phyloP scores from a whole-genome alignment of 257 asterid species.

The Solanum sejunctum region DNA sequence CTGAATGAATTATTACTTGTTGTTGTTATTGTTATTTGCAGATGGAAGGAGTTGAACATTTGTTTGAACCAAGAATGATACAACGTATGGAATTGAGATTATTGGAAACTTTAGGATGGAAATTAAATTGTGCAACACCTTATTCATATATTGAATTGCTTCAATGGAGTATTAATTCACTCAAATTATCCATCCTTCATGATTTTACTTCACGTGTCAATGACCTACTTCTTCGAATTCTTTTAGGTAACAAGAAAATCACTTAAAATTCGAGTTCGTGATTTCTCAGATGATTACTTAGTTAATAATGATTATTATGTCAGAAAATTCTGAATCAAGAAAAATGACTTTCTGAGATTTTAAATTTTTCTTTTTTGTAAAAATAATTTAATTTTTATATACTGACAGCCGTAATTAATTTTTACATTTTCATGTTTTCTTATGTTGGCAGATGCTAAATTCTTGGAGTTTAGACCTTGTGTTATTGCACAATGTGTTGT shows the following conservation, averaged over 20 bases:
- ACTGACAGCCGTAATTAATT: too few species aligned
- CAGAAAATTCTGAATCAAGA: neutral
- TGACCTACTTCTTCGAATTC: slow-evolving; percentile 25
- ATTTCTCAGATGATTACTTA: neutral
- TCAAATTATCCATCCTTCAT: slow-evolving; percentile 8
- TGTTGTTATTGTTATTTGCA: neutral
- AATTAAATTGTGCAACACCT: slow-evolving; percentile 36
- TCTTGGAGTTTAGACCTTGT: slow-evolving; percentile 41
- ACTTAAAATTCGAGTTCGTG: neutral
- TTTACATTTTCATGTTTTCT: neutral
- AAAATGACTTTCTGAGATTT: neutral
- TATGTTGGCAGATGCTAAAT: slow-evolving; percentile 27
- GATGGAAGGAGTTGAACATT: slow-evolving; percentile 33
- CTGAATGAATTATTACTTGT: neutral
- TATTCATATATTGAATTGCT: slow-evolving; percentile 39
- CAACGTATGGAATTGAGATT: slow-evolving; percentile 53
- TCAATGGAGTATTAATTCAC: neutral
- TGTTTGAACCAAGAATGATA: slow-evolving; percentile 20
- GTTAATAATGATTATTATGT: neutral
- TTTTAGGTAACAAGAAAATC: slow-evolving; percentile 30
- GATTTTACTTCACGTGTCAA: slow-evolving; percentile 16
- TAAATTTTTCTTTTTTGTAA: neutral
- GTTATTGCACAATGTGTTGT: slow-evolving; percentile 40
- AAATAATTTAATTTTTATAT: neutral
- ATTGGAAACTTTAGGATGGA: slow-evolving; percentile 45